Evolutionary conservation across 2,329 filamentous ascomycete species (phyloP).

Genomic region (Botrytis paeoniae): DNA sequence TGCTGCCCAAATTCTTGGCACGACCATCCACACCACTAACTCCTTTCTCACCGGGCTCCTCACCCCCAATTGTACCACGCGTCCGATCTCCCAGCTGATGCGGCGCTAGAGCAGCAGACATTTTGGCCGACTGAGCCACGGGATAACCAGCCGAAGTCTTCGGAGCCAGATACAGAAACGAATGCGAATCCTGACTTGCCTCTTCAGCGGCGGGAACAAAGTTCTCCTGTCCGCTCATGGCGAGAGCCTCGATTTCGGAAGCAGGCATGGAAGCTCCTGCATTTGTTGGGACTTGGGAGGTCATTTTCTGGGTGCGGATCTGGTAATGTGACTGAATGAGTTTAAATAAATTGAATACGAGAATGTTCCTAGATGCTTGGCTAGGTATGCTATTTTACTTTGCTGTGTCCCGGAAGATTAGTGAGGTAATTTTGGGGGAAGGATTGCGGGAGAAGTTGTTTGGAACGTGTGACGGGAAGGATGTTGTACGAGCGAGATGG

Average conservation of each 20-base stretch:
- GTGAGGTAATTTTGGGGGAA: neutral
- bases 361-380: neutral
- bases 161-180: constrained; percentile 35
- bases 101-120: neutral
- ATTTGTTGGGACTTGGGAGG: constrained; percentile 13
- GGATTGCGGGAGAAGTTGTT: neutral
- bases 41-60: constrained; percentile 25
- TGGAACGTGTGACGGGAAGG: constrained; percentile 12
- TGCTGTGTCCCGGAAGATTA: neutral
- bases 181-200: constrained; percentile 13
- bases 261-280: constrained; percentile 1
- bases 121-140: neutral
- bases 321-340: constrained; percentile 15
- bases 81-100: constrained; percentile 22
- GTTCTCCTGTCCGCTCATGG: constrained; percentile 24
- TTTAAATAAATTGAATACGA: constrained; percentile 12
- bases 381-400: neutral
- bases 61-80: neutral
- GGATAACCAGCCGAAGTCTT: constrained; percentile 33
- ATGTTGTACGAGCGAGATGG: constrained; percentile 6
- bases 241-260: constrained; percentile 19
- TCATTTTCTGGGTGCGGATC: constrained; percentile 12
- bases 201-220: constrained; percentile 27
- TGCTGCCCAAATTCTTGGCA: neutral
- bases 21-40: constrained; percentile 16